phyloP scores from a whole-genome alignment of 768 basidiomycete genomes.

The Chalciporus sphaerocephalus region DNA sequence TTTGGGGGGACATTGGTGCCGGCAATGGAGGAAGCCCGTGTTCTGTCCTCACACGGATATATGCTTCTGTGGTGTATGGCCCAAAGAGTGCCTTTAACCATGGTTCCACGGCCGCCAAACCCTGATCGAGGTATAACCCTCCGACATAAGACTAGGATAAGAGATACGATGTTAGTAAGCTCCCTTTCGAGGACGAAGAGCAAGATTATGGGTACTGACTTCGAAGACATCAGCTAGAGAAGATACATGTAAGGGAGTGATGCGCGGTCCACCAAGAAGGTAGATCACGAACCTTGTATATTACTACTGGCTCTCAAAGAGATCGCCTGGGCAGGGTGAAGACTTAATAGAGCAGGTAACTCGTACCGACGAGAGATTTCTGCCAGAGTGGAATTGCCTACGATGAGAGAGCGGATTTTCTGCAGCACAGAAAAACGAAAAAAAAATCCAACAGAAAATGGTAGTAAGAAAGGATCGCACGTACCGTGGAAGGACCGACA shows the following conservation, averaged over 20 bases:
- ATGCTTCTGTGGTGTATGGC: constrained; percentile 61
- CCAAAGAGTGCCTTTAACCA: constrained; percentile 64
- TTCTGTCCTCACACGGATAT: constrained; percentile 57
- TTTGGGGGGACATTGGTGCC: constrained; percentile 22
- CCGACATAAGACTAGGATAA: constrained; percentile 64
- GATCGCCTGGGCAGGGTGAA: constrained; percentile 71
- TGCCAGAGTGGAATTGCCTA: constrained; percentile 70
- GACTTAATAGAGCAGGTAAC: constrained; percentile 54
- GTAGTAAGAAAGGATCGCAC: constrained; percentile 11
- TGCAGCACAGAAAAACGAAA: constrained; percentile 23
- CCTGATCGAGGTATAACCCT: constrained; percentile 71
- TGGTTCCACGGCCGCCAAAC: constrained; percentile 46
- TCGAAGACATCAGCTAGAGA: constrained; percentile 71
- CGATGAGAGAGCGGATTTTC: constrained; percentile 77
- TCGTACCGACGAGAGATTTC: constrained; percentile 64
- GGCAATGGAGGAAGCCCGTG: constrained; percentile 56
- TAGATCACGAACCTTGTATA: constrained; percentile 56
- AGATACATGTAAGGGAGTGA: constrained; percentile 4
- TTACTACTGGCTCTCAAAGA: constrained; percentile 63
- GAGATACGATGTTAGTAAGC: constrained; percentile 1
- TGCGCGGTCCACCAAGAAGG: constrained; percentile 1
- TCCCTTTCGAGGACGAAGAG: not conserved
- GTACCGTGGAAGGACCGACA: constrained; percentile 75
- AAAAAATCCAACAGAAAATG: not conserved
- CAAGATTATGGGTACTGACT: constrained; percentile 36